These are phyloP conservation scores for Hordeum marinum DNA, from an alignment of 176 grass and related monocot genomes.

Conservation along the genomic window DNA sequence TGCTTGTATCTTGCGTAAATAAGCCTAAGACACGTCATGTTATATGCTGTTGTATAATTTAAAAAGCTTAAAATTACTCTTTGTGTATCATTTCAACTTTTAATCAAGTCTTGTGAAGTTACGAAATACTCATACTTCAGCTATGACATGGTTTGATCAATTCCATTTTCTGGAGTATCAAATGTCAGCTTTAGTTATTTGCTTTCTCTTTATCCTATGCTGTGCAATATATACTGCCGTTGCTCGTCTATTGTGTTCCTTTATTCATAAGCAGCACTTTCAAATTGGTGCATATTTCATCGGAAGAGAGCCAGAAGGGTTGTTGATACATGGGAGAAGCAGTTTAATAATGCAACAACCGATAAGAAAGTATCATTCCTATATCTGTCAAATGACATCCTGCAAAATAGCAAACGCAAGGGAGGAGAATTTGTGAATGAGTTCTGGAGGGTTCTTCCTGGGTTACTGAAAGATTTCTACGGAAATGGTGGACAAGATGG, in stretches of 20 bases:
- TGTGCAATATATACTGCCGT: neutral
- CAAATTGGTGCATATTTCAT: conserved; percentile 91
- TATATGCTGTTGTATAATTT: neutral
- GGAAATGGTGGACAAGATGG: conserved; percentile 60
- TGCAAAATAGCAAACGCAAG: conserved; percentile 98
- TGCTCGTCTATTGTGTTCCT: conserved; percentile 40
- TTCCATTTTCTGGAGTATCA: conserved; percentile 12
- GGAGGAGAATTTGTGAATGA: conserved; percentile 94
- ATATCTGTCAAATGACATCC: conserved; percentile 94
- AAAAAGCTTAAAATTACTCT: neutral
- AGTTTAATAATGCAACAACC: conserved; percentile 59
- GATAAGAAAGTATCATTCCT: conserved; percentile 80
- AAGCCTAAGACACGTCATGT: neutral
- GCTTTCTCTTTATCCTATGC: conserved; percentile 3
- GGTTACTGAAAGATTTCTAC: conserved; percentile 65
- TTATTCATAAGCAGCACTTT: conserved; percentile 77
- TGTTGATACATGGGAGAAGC: conserved; percentile 86
- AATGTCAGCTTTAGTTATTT: neutral
- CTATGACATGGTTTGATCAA: neutral
- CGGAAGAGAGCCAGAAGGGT: conserved; percentile 90
- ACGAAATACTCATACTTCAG: no score
- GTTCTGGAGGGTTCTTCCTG: conserved; percentile 97
- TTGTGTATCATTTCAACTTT: neutral
- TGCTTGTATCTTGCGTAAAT: neutral
- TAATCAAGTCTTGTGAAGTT: neutral